phyloP scores from a whole-genome alignment of 257 asterid species.

The Avicennia marina region DNA sequence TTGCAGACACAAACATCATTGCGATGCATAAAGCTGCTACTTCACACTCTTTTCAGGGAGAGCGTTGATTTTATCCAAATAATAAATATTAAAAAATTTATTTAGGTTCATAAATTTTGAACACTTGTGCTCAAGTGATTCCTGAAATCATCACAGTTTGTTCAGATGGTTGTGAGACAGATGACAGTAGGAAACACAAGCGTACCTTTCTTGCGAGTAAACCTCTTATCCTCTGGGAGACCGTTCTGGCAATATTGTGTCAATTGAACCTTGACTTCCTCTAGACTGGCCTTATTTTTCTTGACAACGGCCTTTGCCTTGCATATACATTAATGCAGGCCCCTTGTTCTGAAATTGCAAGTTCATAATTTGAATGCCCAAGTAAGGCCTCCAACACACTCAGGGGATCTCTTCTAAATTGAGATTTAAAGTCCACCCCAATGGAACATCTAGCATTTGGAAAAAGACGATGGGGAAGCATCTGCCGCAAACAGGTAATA shows the following conservation, averaged over 20 bases:
- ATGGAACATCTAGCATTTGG: constrained; percentile 86
- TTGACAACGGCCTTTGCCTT: constrained; percentile 96
- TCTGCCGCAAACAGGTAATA: constrained; percentile 41
- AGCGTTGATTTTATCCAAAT: no score
- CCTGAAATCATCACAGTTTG: no score
- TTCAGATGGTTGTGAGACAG: no score
- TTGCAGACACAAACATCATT: not conserved
- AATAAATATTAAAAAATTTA: no score
- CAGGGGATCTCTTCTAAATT: constrained; percentile 89
- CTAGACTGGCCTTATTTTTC: constrained; percentile 92
- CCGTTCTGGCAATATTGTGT: constrained; percentile 78
- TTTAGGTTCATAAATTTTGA: no score
- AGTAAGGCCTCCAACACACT: constrained; percentile 88
- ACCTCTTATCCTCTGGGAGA: constrained; percentile 90
- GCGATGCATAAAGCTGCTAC: no score
- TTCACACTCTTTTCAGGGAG: no score
- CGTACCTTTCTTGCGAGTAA: constrained; percentile 90
- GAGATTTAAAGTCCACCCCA: constrained; percentile 98
- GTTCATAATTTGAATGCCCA: constrained; percentile 71
- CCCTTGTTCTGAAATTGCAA: constrained; percentile 98
- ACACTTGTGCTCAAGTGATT: no score
- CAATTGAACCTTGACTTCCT: constrained; percentile 85
- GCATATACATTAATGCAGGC: constrained; percentile 93
- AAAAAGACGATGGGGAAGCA: constrained; percentile 95
- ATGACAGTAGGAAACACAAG: not conserved